Conservation (phyloP, 139 green algal genomes). For the Chlamydomonas sp. region DNA sequence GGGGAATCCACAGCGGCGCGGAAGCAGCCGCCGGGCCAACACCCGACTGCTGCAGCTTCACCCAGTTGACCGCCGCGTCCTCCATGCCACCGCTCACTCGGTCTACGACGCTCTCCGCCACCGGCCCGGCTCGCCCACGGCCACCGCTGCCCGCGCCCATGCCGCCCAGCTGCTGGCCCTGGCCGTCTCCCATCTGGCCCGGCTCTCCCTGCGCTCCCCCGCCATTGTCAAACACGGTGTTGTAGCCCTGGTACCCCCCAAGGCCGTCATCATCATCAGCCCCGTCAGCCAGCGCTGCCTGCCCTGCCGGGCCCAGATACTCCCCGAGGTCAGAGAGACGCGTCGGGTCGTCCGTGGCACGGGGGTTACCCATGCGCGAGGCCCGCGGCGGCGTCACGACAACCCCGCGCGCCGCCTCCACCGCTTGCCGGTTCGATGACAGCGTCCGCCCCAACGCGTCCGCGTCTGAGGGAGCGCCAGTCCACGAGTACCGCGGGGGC, state of each 20-base stretch:
- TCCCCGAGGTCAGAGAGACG: background rate
- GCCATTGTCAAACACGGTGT: background rate
- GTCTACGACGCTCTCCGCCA: slow-evolving; percentile 2
- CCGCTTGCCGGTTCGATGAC: slow-evolving; percentile 13
- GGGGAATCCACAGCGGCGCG: background rate
- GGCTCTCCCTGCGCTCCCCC: too few species aligned
- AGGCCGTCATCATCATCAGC: background rate
- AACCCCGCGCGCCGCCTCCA: background rate
- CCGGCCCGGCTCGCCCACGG: background rate
- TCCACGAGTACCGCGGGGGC: slow-evolving; percentile 13
- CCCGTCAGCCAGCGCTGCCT: background rate
- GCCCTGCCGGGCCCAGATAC: background rate
- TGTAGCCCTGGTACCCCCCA: slow-evolving; percentile 14
- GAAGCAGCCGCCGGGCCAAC: background rate
- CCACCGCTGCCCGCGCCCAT: background rate
- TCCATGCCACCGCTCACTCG: background rate
- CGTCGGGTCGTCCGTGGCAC: background rate
- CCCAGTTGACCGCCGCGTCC: background rate
- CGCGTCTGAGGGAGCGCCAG: background rate
- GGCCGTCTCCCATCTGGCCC: too few species aligned
- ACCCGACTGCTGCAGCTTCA: background rate
- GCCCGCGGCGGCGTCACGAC: background rate
- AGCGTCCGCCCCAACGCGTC: slow-evolving; percentile 6
- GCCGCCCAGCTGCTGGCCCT: background rate
- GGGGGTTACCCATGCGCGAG: background rate